Evolutionary conservation across 2,329 filamentous ascomycete genomes (phyloP).

Genomic region (Hymenoscyphus infarciens): DNA sequence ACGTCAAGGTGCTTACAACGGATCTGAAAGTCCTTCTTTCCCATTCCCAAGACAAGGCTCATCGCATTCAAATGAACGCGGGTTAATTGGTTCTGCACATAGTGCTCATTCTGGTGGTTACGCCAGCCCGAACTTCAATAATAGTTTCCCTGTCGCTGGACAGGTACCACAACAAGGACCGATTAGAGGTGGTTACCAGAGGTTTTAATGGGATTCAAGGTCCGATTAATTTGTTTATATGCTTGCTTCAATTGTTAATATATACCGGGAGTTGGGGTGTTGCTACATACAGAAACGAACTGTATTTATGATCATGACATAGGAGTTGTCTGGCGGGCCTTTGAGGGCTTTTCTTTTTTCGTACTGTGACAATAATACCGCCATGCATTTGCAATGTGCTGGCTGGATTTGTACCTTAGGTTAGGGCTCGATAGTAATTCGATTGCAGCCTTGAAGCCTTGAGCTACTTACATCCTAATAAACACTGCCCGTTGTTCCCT

Average conservation of each 20-base stretch:
- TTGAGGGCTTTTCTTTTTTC: not conserved
- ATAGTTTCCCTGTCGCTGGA: not conserved
- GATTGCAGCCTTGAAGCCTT: not conserved
- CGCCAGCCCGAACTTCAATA: not conserved
- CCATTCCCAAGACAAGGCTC: slow-evolving; percentile 10
- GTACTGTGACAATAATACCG: not conserved
- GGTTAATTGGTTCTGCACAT: not conserved
- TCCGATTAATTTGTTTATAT: slow-evolving; percentile 1
- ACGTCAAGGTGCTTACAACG: slow-evolving; percentile 20
- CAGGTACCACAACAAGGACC: not conserved
- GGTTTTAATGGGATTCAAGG: slow-evolving; percentile 1
- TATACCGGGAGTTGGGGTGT: not conserved
- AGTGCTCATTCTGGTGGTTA: slow-evolving; percentile 6
- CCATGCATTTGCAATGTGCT: not conserved
- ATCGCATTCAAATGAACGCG: not conserved
- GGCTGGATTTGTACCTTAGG: not conserved
- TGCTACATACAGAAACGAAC: not conserved
- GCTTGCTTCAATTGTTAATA: not conserved
- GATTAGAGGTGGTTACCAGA: slow-evolving; percentile 2
- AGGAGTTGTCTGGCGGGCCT: not conserved
- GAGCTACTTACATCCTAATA: not conserved
- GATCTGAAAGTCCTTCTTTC: slow-evolving; percentile 18
- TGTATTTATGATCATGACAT: slow-evolving; percentile 3
- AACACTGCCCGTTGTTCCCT: not conserved
- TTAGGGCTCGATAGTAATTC: not conserved